Conservation (phyloP, 2,329 filamentous ascomycete genomes). For the Cytospora piceicola region DNA sequence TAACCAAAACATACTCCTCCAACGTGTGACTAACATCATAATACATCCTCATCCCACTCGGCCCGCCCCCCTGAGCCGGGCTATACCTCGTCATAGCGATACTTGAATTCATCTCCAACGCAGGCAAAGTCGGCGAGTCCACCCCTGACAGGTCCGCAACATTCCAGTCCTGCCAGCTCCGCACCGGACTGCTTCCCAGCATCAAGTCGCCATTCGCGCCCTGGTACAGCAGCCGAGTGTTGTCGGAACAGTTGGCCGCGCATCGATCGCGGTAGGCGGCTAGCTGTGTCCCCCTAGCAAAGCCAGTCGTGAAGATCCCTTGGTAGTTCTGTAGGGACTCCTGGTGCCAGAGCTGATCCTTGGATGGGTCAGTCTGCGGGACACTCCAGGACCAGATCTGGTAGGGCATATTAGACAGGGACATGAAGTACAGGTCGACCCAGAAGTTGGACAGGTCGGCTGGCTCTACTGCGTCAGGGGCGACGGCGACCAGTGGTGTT, state of each 20-base stretch:
- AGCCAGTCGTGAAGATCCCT: constrained; percentile 14
- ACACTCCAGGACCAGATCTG: constrained; percentile 22
- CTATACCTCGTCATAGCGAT: constrained; percentile 17
- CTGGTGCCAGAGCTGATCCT: constrained; percentile 18
- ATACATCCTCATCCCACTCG: constrained; percentile 18
- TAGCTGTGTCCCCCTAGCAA: constrained; percentile 15
- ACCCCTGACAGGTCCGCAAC: constrained; percentile 10
- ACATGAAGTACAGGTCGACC: constrained; percentile 19
- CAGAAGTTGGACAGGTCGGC: constrained; percentile 12
- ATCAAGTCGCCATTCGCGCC: constrained; percentile 15
- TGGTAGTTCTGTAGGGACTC: constrained; percentile 14
- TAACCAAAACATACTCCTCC: constrained; percentile 15
- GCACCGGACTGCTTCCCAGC: constrained; percentile 12
- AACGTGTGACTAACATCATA: constrained; percentile 20
- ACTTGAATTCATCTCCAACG: constrained; percentile 20
- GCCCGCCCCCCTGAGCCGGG: neutral
- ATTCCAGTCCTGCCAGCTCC: constrained; percentile 14
- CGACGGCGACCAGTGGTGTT: constrained; percentile 15
- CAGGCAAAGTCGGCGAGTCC: constrained; percentile 3
- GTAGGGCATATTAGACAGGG: constrained; percentile 10
- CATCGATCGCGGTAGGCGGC: constrained; percentile 19
- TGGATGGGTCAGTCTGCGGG: constrained; percentile 18
- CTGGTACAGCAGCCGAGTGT: constrained; percentile 18
- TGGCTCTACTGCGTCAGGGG: constrained; percentile 7
- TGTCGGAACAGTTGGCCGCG: constrained; percentile 17